Conservation (phyloP, 176 grass and related monocot species). For the Coix lacrymajobi region DNA sequence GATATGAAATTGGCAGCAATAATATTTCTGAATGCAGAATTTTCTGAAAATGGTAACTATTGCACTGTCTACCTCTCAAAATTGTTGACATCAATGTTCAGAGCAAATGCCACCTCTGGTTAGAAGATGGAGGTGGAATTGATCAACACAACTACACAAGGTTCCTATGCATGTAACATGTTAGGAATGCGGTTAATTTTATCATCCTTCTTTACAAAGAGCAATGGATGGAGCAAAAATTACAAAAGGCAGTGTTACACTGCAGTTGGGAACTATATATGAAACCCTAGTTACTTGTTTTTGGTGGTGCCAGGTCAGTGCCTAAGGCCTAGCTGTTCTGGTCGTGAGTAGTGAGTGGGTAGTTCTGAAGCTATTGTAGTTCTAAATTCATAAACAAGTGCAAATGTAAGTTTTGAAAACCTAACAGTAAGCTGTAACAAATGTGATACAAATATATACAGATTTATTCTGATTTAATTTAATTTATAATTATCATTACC, state of each 20-base stretch:
- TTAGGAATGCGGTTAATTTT: not conserved
- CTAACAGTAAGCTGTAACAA: not conserved
- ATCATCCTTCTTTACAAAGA: not conserved
- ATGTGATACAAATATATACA: not conserved
- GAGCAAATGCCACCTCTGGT: not conserved
- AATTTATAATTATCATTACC: not conserved
- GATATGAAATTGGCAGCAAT: not conserved
- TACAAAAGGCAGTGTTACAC: not conserved
- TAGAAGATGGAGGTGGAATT: not conserved
- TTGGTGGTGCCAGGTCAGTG: not conserved
- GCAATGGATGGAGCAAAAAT: not conserved
- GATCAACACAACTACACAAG: not conserved
- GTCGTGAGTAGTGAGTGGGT: too few species aligned
- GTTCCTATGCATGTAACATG: not conserved
- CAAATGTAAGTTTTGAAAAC: too few species aligned
- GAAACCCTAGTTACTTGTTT: not conserved
- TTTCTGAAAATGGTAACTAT: not conserved
- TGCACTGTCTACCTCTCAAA: not conserved
- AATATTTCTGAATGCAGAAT: not conserved
- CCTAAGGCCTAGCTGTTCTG: too few species aligned
- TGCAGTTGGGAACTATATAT: not conserved
- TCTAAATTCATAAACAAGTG: too few species aligned
- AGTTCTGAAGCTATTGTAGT: too few species aligned
- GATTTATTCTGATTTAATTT: not conserved
- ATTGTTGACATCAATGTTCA: not conserved